Evolutionary conservation across 2,329 filamentous ascomycete species (phyloP).

Genomic region (Aspergillus uvarum): DNA sequence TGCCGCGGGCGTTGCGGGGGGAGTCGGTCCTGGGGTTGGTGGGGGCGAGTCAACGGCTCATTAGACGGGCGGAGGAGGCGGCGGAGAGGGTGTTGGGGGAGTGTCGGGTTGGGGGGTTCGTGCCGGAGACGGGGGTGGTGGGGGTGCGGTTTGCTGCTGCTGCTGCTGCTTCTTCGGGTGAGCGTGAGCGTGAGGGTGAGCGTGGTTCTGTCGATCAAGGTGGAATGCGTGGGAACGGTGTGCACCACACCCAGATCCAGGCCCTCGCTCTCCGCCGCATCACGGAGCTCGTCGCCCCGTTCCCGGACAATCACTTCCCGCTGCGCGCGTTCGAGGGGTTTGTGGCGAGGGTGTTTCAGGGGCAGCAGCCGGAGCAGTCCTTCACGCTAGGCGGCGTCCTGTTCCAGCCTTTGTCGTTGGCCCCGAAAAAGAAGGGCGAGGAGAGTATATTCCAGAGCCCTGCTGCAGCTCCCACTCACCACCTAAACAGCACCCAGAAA

Average conservation of each 20-base stretch:
- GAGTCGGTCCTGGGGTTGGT: conserved; percentile 63
- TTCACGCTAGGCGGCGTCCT: conserved; percentile 53
- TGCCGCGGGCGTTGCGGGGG: conserved; percentile 71
- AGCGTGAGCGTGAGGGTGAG: too few species aligned
- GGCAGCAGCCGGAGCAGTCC: conserved; percentile 29
- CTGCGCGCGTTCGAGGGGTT: conserved; percentile 45
- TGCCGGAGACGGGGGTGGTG: conserved; percentile 35
- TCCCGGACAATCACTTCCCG: conserved; percentile 40
- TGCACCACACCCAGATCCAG: conserved; percentile 35
- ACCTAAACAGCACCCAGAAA: conserved; percentile 21
- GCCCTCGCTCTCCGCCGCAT: conserved; percentile 50
- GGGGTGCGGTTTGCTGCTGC: conserved; percentile 29
- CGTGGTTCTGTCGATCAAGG: background rate
- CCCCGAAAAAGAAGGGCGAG: conserved; percentile 1
- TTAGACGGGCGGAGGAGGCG: conserved; percentile 49
- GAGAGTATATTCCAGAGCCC: too few species aligned
- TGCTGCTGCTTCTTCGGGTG: conserved; percentile 1
- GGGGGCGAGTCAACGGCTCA: conserved; percentile 49
- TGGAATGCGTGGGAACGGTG: conserved; percentile 9
- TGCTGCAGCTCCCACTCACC: too few species aligned
- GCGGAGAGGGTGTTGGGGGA: conserved; percentile 41
- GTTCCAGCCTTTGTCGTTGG: conserved; percentile 41
- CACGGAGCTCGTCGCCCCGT: conserved; percentile 51
- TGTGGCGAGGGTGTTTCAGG: conserved; percentile 42
- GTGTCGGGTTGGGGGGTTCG: background rate